phyloP scores from a whole-genome alignment of 495 filamentous ascomycete genomes.

The Penicillium longicatenatum region DNA sequence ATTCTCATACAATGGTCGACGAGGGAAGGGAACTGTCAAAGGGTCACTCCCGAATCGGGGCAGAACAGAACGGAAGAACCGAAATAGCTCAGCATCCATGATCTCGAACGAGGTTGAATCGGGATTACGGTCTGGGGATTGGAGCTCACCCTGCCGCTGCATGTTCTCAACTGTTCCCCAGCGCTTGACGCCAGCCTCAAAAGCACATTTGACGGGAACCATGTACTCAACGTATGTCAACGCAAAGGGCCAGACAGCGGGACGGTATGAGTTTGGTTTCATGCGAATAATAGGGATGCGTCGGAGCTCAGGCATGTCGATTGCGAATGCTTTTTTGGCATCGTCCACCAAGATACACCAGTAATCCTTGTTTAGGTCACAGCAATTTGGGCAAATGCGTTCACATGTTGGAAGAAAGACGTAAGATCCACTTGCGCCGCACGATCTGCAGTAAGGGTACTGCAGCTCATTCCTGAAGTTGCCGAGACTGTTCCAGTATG shows the following conservation, averaged over 20 bases:
- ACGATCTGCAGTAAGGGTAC: conserved; percentile 5
- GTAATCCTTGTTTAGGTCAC: conserved; percentile 4
- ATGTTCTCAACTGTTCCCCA: neutral
- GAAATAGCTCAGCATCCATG: neutral
- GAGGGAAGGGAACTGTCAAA: neutral
- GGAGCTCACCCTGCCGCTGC: neutral
- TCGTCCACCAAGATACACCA: conserved; percentile 4
- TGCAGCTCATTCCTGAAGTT: conserved; percentile 4
- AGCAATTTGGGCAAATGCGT: conserved; percentile 10
- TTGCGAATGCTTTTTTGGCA: neutral
- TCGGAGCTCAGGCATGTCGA: neutral
- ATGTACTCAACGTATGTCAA: neutral
- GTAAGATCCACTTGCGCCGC: neutral
- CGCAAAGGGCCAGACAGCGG: neutral
- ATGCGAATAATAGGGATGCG: neutral
- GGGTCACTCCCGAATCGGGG: neutral
- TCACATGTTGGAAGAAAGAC: conserved; percentile 12
- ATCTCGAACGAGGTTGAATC: neutral
- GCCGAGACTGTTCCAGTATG: neutral
- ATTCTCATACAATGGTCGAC: neutral
- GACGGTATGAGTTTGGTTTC: neutral
- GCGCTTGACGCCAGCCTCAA: neutral
- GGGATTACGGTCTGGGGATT: neutral
- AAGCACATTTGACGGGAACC: neutral
- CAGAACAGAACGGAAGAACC: neutral